phyloP scores from a whole-genome alignment of 257 asterid genomes.

The Ophiorrhiza pumila region DNA sequence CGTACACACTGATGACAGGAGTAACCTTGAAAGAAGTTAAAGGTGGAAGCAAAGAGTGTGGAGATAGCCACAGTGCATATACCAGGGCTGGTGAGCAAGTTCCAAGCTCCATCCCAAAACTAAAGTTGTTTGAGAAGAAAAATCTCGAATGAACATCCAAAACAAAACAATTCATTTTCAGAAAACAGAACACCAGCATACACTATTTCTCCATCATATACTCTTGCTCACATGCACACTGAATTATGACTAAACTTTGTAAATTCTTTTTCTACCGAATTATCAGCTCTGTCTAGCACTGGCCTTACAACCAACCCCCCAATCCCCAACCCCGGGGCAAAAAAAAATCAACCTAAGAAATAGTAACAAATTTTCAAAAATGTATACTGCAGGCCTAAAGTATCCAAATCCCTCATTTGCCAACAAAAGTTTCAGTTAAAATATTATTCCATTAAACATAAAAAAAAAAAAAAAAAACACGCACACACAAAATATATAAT shows the following conservation, averaged over 20 bases:
- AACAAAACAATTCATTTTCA: too few species aligned
- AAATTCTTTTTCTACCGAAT: background rate
- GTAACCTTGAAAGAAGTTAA: background rate
- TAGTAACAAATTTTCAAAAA: background rate
- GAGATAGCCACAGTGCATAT: background rate
- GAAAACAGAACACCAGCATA: too few species aligned
- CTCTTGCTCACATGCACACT: background rate
- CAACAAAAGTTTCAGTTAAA: background rate
- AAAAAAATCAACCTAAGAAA: background rate
- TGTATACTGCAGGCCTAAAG: background rate
- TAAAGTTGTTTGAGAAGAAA: background rate
- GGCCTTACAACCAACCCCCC: background rate
- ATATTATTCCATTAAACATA: background rate
- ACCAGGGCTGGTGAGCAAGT: background rate
- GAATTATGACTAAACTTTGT: background rate
- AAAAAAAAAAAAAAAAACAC: background rate
- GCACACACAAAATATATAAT: too few species aligned
- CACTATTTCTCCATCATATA: background rate
- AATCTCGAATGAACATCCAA: too few species aligned
- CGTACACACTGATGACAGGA: too few species aligned
- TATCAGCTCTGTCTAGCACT: background rate
- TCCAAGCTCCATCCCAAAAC: background rate
- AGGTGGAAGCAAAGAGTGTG: background rate
- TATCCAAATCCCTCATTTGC: background rate
- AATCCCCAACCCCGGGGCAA: background rate